A percentile compares a stretch with the other conserved stretches of the same genome.
Evolutionary conservation across 2,329 filamentous ascomycete species (phyloP).

Genomic region (Trichoderma semiorbis): DNA sequence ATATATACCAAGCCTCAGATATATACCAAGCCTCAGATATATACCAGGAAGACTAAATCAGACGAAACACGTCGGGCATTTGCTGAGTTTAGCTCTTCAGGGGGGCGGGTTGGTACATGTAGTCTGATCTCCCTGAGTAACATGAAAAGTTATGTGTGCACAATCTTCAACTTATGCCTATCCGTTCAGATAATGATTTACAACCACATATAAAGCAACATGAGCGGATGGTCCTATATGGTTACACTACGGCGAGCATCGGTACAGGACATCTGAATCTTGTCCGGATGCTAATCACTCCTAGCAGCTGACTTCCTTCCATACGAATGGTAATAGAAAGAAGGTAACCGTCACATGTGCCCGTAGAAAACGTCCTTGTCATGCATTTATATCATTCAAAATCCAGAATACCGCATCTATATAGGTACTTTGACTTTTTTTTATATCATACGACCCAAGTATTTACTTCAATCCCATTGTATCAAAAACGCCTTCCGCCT

Average conservation of each 20-base stretch:
- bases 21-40: neutral
- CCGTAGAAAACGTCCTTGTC: neutral
- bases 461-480: slow-evolving; percentile 5
- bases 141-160: neutral
- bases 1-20: neutral
- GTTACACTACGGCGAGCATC: neutral
- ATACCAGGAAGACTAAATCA: neutral
- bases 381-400: neutral
- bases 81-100: neutral
- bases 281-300: neutral
- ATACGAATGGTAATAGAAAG: neutral
- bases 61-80: neutral
- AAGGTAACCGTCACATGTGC: neutral
- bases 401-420: slow-evolving; percentile 6
- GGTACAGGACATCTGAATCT: neutral
- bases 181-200: neutral
- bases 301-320: neutral
- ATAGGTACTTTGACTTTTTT: slow-evolving; percentile 3
- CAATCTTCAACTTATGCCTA: neutral
- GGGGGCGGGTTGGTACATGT: neutral
- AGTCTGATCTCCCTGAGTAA: neutral
- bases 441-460: slow-evolving; percentile 1
- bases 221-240: neutral
- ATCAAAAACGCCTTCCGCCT: slow-evolving; percentile 19
- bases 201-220: neutral